These are phyloP conservation scores for Bruguiera parviflora DNA, from an alignment of 345 rosid species.

Conservation along the genomic window DNA sequence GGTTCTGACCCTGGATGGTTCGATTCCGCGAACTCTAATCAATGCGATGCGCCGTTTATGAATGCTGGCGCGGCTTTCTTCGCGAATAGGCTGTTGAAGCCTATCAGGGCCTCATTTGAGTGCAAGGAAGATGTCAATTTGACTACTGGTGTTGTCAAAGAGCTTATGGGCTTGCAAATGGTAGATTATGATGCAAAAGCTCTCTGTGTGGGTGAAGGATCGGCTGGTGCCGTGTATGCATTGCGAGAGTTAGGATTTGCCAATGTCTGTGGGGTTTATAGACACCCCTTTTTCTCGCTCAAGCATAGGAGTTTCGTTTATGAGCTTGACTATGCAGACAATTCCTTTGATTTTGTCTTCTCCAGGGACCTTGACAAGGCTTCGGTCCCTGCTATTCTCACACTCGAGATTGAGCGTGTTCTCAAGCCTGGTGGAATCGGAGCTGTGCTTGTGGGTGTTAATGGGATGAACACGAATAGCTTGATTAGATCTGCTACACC, in stretches of 20 bases:
- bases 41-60: constrained; percentile 42
- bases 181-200: constrained; percentile 45
- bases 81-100: constrained; percentile 39
- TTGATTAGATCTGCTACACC: constrained; percentile 75
- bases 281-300: constrained; percentile 57
- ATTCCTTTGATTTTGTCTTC: constrained; percentile 63
- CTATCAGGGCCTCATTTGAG: constrained; percentile 44
- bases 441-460: constrained; percentile 59
- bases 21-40: constrained; percentile 25
- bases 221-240: constrained; percentile 49
- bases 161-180: constrained; percentile 51
- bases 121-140: constrained; percentile 46
- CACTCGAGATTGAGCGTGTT: constrained; percentile 80
- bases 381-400: constrained; percentile 68
- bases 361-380: constrained; percentile 62
- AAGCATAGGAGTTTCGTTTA: constrained; percentile 49
- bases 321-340: constrained; percentile 55
- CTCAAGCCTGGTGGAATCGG: constrained; percentile 73
- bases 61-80: constrained; percentile 30
- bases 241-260: constrained; percentile 55
- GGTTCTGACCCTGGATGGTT: constrained; percentile 38
- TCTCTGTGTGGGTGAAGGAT: constrained; percentile 81
- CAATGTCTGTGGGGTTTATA: constrained; percentile 43
- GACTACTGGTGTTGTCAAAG: constrained; percentile 47
- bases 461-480: constrained; percentile 47